Conservation (phyloP, 306 rosid genomes). For the Vachellia collinsii region DNA sequence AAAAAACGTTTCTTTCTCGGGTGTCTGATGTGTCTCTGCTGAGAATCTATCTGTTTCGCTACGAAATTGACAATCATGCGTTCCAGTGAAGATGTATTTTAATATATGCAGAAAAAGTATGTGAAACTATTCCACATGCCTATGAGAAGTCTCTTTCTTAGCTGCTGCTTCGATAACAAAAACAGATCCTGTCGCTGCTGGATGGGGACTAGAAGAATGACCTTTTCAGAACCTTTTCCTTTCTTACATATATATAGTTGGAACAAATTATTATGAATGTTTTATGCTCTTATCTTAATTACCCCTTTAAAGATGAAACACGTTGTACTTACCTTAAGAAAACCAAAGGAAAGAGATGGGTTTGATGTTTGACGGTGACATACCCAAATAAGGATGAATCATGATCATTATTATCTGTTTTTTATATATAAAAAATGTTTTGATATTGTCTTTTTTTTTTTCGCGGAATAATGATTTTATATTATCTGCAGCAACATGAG, state of each 20-base stretch:
- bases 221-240: background rate
- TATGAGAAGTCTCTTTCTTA: conserved; percentile 41
- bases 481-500: no score
- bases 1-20: background rate
- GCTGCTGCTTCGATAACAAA: conserved; percentile 9
- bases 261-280: background rate
- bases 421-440: no score
- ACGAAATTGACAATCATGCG: conserved; percentile 28
- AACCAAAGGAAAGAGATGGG: background rate
- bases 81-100: conserved; percentile 28
- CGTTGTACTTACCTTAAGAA: background rate
- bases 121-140: background rate
- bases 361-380: no score
- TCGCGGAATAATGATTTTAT: no score
- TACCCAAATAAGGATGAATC: no score
- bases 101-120: conserved; percentile 20
- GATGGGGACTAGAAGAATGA: background rate
- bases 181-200: background rate
- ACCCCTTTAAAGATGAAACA: background rate
- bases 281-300: background rate
- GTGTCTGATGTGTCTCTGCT: background rate
- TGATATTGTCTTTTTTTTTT: no score
- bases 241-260: background rate
- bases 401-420: no score
- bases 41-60: background rate